Evolutionary conservation across 139 green algal genomes (phyloP), one percentile per base, ranked within the genome.

Genomic region (Micractinium sp.): DNA sequence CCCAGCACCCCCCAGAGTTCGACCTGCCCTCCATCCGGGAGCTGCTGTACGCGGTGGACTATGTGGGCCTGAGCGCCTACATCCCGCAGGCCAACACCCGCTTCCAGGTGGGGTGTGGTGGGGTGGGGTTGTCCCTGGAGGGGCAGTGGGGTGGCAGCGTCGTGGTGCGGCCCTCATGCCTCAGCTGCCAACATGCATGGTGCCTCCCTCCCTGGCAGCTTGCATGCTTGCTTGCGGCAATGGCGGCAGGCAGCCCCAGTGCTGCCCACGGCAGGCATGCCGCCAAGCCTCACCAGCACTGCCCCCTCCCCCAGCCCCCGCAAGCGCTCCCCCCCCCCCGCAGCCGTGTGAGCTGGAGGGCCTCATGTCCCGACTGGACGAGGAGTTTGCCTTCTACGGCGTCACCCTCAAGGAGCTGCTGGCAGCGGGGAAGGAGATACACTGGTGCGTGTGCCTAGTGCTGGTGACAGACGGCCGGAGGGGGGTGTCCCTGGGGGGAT

Each of bases 51-150:
- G 77, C 69, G 13, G 36, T 91, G 25, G 89, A 93, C 63, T 95
- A 93, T 41, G 74, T 94, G 25, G 91, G 92, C n/a, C 93, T 95
- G 73, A 90, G 80, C 20, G 88, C 90, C 18, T 95, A 95, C 80
- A 87, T 91, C 0, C 88, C 92, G 12, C 88, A 89, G 78, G 77
- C 87, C 27, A 81, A 85, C 3, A 88, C 87, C 47, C 69, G 87
- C 13, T 91, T 94, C 82, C 20, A 82, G 73, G 85, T 82, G 47
- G 12, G 85, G 33, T 36, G 25, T 0, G 80, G 38, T 33, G 35
- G 35, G 35, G 35, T n/a, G n/a, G n/a, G n/a, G n/a, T n/a, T n/a
- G n/a, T n/a, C n/a, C n/a, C n/a, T n/a, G n/a, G n/a, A n/a, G n/a
- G n/a, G n/a, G n/a, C n/a, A n/a, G n/a, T n/a, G n/a, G n/a, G n/a